phyloP scores from a whole-genome alignment of 2,329 filamentous ascomycete genomes.

The Pezicula neosporulosa region DNA sequence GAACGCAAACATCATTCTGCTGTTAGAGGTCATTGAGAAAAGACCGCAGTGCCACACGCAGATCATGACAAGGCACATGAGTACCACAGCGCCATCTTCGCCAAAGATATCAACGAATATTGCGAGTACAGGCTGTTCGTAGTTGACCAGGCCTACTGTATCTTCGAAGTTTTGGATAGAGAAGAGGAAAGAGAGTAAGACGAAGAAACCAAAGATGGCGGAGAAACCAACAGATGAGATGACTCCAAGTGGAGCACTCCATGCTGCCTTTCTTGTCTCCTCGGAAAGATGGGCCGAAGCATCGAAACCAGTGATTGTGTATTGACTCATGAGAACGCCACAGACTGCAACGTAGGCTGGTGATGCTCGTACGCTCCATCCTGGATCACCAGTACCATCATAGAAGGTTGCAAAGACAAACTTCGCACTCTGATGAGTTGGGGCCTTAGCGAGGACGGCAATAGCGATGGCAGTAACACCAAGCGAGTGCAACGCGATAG shows the following conservation, averaged over 20 bases:
- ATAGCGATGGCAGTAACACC: conserved; percentile 51
- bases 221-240: conserved; percentile 53
- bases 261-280: conserved; percentile 52
- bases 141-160: conserved; percentile 38
- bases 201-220: conserved; percentile 55
- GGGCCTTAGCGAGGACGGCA: conserved; percentile 53
- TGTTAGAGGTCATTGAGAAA: conserved; percentile 54
- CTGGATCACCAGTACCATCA: conserved; percentile 47
- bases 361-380: conserved; percentile 50
- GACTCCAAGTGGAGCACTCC: conserved; percentile 55
- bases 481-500: conserved; percentile 50
- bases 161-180: conserved; percentile 53
- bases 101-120: conserved; percentile 56
- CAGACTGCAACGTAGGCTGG: conserved; percentile 52
- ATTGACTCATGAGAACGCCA: conserved; percentile 51
- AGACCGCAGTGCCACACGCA: conserved; percentile 60
- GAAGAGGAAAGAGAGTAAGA: conserved; percentile 54
- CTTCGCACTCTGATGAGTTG: conserved; percentile 49
- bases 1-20: conserved; percentile 58
- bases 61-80: conserved; percentile 53
- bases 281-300: conserved; percentile 54
- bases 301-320: conserved; percentile 51
- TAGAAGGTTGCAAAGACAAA: conserved; percentile 53
- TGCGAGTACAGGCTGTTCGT: conserved; percentile 52
- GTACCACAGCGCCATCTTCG: conserved; percentile 48